phyloP scores from a whole-genome alignment of 169 alveolate species.

The Theileria equi region DNA sequence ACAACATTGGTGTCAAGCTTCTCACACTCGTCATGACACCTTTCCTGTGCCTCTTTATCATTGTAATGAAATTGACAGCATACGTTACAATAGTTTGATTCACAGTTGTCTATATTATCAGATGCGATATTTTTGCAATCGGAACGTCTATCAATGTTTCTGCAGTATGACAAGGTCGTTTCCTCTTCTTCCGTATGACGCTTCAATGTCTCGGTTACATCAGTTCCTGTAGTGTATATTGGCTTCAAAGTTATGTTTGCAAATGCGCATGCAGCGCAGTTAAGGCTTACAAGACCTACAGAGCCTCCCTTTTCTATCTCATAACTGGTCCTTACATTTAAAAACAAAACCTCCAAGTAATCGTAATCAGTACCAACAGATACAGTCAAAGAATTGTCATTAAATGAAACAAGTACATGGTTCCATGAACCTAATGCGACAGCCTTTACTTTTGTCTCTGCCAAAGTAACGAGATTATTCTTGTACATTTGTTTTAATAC shows the following conservation, averaged over 20 bases:
- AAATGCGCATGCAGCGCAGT: conserved; percentile 81
- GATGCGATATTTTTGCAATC: conserved; percentile 53
- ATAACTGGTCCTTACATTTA: conserved; percentile 64
- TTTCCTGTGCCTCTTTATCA: conserved; percentile 40
- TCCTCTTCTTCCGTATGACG: conserved; percentile 11
- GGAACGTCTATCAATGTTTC: conserved; percentile 33
- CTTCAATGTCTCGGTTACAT: conserved; percentile 11
- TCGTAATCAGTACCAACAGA: conserved; percentile 62
- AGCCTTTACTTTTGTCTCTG: conserved; percentile 70
- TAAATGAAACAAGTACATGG: conserved; percentile 63
- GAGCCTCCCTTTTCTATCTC: conserved; percentile 67
- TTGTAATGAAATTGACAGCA: conserved; percentile 46
- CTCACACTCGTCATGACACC: conserved; percentile 40
- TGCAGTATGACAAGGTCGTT: conserved; percentile 5
- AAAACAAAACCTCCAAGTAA: conserved; percentile 55
- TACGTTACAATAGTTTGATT: conserved; percentile 42
- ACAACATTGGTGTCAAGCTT: conserved; percentile 34
- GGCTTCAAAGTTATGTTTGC: conserved; percentile 69
- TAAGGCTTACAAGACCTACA: conserved; percentile 73
- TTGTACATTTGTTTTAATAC: conserved; percentile 67
- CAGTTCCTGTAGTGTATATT: conserved; percentile 38
- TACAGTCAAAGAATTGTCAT: conserved; percentile 63
- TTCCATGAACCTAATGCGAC: conserved; percentile 70
- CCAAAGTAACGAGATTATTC: conserved; percentile 63
- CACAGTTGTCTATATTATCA: conserved; percentile 38